Base-by-base conservation (phyloP, 441 rosid species). In the Biscutella laevigata region DNA sequence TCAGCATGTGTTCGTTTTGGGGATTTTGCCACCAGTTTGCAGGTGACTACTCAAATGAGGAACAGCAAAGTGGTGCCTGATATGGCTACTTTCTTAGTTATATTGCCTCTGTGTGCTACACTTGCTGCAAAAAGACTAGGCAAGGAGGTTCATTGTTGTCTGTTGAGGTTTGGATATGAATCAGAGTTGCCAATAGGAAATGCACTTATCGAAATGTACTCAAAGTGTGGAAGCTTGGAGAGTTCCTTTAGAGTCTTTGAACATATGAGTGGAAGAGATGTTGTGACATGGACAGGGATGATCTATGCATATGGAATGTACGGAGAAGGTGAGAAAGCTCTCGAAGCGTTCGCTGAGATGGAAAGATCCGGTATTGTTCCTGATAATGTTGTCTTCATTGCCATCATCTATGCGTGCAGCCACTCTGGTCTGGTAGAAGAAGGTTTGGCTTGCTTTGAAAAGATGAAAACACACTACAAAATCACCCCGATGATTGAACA, bases 201-300 rank as follows among this genome's bases (percentile, higher is more conserved):
- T 61, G 84, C 89, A 29, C 68, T 84, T 16, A 76, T 82, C 33
- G 82, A 80, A 59, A 77, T 80, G 89, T 82, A 82, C 62, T 76
- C 94, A 43, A 84, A 79, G 60, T 78, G 86, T 53, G 94, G 94
- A 33, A 62, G 50, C 62, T 54, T 84, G 44, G 55, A 25, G 38
- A 59, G 51, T 59, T 65, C 82, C 10, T 7, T 53, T 1, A 50
- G 40, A 66, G 81, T 76, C 26, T 84, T 84, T 61, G 71, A 70
- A 50, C 48, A 4, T 46, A 75, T 82, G 83, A 68, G 74, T 57
- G 61, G 26, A 37, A 81, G 76, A 64, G 88, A 84, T 62, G 77
- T 80, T 47, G 84, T 82, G 59, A 74, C 84, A 43, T 84, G 89
- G 89, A 84, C 84, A 40, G 68, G 78, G 17, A 28, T 84, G 62